Evolutionary conservation across 176 grass and related monocot species (phyloP).

Genomic region (Thalia dealbata): DNA sequence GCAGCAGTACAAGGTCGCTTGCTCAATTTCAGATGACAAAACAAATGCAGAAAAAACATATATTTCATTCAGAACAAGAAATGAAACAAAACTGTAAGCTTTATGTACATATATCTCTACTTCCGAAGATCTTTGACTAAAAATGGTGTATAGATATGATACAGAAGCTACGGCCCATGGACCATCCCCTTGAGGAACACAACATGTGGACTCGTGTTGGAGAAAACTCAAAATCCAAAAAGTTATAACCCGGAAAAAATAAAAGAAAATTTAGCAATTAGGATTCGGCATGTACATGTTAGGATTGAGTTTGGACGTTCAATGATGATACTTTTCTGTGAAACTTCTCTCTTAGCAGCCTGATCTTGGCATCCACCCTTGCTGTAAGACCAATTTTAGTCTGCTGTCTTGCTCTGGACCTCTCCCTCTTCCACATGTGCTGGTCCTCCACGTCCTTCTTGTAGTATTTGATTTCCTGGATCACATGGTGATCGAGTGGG

Average conservation of each 20-base stretch:
- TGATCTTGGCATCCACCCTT: conserved; percentile 90
- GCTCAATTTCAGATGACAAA: background rate
- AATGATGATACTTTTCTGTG: conserved; percentile 63
- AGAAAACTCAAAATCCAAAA: background rate
- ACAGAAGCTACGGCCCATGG: background rate
- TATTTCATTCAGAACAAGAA: background rate
- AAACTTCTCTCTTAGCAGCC: conserved; percentile 67
- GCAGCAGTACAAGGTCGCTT: background rate
- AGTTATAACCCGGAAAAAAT: background rate
- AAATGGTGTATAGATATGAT: background rate
- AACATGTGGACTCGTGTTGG: background rate
- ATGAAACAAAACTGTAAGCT: conserved; percentile 3
- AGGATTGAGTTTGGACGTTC: conserved; percentile 50
- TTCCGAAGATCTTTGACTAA: background rate
- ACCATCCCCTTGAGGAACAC: too few species aligned
- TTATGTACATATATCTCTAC: background rate
- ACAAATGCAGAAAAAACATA: background rate
- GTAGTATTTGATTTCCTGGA: conserved; percentile 90
- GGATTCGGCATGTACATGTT: background rate
- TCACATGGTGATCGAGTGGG: conserved; percentile 94
- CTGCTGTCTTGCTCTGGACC: conserved; percentile 66
- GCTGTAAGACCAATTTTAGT: conserved; percentile 92
- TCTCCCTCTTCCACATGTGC: conserved; percentile 90
- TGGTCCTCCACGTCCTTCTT: conserved; percentile 77
- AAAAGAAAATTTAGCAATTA: too few species aligned